Evolutionary conservation across 2,329 filamentous ascomycete species (phyloP).

Genomic region (Cadophora sp.): DNA sequence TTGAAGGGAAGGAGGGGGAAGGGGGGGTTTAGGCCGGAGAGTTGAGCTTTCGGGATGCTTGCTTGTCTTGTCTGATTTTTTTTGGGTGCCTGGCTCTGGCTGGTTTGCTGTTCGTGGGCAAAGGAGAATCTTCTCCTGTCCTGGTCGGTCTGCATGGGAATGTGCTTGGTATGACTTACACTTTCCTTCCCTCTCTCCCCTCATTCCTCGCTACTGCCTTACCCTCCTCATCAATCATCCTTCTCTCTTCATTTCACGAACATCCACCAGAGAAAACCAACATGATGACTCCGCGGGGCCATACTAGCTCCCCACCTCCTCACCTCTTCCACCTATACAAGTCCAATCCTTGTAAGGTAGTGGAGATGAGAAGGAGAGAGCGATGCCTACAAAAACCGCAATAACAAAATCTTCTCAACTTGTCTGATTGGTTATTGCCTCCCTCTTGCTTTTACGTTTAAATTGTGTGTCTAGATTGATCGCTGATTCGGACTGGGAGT

Average conservation of each 20-base stretch:
- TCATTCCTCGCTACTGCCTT: no score
- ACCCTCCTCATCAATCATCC: no score
- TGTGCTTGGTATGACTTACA: no score
- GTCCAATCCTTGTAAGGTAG: conserved; percentile 38
- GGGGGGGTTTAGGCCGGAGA: conserved; percentile 59
- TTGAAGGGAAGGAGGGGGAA: conserved; percentile 70
- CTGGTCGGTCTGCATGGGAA: no score
- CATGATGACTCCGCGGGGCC: conserved; percentile 60
- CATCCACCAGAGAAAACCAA: conserved; percentile 13
- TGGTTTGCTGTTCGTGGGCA: no score
- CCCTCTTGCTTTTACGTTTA: not conserved
- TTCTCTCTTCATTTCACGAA: not conserved
- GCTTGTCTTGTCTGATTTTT: no score
- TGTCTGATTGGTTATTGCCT: conserved; percentile 54
- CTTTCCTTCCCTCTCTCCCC: no score
- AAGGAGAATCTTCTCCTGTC: no score
- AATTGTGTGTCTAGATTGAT: no score
- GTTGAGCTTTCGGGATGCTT: conserved; percentile 30
- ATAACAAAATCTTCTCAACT: conserved; percentile 70
- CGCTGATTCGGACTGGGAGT: no score
- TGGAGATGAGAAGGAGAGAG: conserved; percentile 33
- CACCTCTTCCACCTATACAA: conserved; percentile 40
- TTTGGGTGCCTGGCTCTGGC: no score
- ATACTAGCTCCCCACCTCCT: conserved; percentile 51
- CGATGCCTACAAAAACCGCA: conserved; percentile 69